phyloP scores from a whole-genome alignment of 495 filamentous ascomycete species.

The Hypomontagnella monticulosa region DNA sequence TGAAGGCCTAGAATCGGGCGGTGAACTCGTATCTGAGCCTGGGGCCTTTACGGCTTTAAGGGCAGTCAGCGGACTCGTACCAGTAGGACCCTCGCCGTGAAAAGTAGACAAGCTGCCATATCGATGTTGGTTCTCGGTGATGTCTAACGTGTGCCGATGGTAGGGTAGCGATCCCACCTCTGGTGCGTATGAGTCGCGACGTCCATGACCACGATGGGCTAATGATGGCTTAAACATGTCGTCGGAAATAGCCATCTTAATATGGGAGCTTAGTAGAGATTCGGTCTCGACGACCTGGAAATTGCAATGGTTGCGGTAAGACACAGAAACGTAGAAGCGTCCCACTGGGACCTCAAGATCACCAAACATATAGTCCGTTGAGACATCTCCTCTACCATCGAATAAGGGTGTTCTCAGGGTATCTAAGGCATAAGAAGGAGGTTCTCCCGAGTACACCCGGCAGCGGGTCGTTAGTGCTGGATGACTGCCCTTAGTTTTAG shows the following conservation, averaged over 20 bases:
- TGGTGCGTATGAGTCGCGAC: conserved; percentile 51
- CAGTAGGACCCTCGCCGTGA: conserved; percentile 78
- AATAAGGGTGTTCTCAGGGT: conserved; percentile 76
- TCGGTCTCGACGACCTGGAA: conserved; percentile 94
- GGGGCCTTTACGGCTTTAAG: conserved; percentile 71
- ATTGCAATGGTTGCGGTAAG: conserved; percentile 86
- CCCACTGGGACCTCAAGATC: conserved; percentile 87
- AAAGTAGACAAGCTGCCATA: conserved; percentile 95
- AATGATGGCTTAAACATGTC: conserved; percentile 84
- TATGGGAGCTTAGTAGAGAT: conserved; percentile 90
- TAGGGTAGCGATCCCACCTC: conserved; percentile 82
- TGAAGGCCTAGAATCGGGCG: conserved; percentile 68
- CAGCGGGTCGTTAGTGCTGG: conserved; percentile 78
- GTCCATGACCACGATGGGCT: conserved; percentile 48
- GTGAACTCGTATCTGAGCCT: conserved; percentile 69
- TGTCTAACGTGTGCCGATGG: conserved; percentile 55
- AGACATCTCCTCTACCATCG: conserved; percentile 69
- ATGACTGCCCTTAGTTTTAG: conserved; percentile 70
- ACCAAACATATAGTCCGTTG: conserved; percentile 80
- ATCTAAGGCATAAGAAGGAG: conserved; percentile 64
- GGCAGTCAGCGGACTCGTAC: conserved; percentile 87
- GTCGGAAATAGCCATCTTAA: conserved; percentile 87
- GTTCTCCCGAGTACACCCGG: conserved; percentile 71
- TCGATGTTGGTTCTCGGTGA: conserved; percentile 76
- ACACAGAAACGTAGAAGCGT: conserved; percentile 79